phyloP scores from a whole-genome alignment of 495 filamentous ascomycete species.

The Friedmanniomyces endolithicus region DNA sequence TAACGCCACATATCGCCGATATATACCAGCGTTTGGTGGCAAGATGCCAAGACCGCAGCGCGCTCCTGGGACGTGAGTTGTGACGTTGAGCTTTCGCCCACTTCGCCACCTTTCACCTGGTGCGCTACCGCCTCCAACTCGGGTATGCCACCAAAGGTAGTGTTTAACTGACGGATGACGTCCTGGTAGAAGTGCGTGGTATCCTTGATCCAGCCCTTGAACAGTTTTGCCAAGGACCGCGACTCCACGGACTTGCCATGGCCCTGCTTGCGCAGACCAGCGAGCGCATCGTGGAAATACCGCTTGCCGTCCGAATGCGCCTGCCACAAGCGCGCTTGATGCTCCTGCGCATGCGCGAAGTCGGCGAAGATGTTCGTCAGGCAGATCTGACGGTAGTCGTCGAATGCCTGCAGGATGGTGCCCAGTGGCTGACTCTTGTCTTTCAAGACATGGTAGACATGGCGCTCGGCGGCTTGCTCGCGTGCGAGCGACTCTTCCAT shows the following conservation, averaged over 20 bases:
- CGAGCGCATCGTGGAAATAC: conserved; percentile 55
- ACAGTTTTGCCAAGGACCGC: conserved; percentile 68
- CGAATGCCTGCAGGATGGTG: conserved; percentile 6
- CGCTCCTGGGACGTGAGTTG: conserved; percentile 39
- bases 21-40: conserved; percentile 70
- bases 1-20: conserved; percentile 89
- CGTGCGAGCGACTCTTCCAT: conserved; percentile 17
- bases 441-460: conserved; percentile 11
- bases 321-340: conserved; percentile 66
- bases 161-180: conserved; percentile 67
- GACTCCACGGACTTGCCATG: conserved; percentile 59
- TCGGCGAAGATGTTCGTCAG: conserved; percentile 61
- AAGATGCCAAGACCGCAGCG: conserved; percentile 52
- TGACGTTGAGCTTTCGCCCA: conserved; percentile 22
- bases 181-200: conserved; percentile 76
- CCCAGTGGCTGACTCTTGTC: conserved; percentile 11
- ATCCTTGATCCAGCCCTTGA: conserved; percentile 65
- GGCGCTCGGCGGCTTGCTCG: conserved; percentile 15
- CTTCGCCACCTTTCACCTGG: conserved; percentile 52
- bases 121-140: conserved; percentile 61
- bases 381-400: conserved; percentile 49
- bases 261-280: conserved; percentile 35
- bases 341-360: conserved; percentile 50
- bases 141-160: conserved; percentile 54
- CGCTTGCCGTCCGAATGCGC: conserved; percentile 64